phyloP scores from a whole-genome alignment of 2,329 filamentous ascomycete genomes.

The Penicillium palitans region DNA sequence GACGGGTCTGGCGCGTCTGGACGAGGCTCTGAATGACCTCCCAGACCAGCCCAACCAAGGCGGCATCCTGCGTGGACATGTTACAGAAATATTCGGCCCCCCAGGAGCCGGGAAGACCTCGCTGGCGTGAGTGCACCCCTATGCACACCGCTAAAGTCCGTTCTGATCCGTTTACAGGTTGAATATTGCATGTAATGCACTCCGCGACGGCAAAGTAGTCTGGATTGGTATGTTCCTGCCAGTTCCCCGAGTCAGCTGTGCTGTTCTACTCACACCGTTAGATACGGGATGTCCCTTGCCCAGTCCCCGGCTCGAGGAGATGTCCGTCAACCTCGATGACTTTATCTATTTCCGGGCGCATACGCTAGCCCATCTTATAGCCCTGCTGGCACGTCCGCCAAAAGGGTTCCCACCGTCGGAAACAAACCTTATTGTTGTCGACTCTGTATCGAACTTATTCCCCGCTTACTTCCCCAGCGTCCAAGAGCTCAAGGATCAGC shows the following conservation, averaged over 20 bases:
- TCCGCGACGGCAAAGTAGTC: conserved; percentile 64
- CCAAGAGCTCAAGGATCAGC: conserved; percentile 36
- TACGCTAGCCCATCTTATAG: conserved; percentile 66
- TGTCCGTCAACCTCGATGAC: conserved; percentile 49
- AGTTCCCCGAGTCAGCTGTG: background rate
- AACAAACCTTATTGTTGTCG: conserved; percentile 72
- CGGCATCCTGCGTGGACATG: conserved; percentile 72
- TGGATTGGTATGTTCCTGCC: conserved; percentile 71
- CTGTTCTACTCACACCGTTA: conserved; percentile 21
- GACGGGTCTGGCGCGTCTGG: conserved; percentile 52
- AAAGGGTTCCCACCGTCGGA: conserved; percentile 60
- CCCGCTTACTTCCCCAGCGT: conserved; percentile 72
- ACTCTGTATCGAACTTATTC: conserved; percentile 74
- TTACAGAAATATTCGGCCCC: conserved; percentile 86
- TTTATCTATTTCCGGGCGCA: conserved; percentile 65
- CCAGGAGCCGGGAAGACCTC: conserved; percentile 83
- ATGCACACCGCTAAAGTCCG: conserved; percentile 2
- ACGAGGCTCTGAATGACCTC: conserved; percentile 36
- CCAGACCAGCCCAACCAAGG: conserved; percentile 6
- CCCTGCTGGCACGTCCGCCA: conserved; percentile 69
- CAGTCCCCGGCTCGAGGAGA: conserved; percentile 48
- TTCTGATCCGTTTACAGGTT: conserved; percentile 55
- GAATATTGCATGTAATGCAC: conserved; percentile 65
- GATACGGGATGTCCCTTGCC: conserved; percentile 55
- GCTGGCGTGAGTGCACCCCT: conserved; percentile 63